These are phyloP conservation scores for Blechomonas ayalai DNA, from an alignment of 208 protist genomes.

Conservation along the genomic window DNA sequence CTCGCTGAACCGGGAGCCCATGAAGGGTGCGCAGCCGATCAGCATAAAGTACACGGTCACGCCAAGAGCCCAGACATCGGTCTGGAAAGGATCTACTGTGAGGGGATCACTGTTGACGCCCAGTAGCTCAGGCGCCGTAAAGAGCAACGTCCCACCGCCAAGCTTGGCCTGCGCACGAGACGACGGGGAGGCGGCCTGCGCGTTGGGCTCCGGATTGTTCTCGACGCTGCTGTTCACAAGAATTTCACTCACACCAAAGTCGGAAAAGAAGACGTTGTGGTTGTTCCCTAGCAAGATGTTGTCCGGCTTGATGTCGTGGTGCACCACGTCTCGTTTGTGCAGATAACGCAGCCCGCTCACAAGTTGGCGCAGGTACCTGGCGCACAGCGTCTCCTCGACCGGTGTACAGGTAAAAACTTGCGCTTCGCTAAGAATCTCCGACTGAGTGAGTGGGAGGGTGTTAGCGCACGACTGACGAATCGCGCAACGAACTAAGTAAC, in stretches of 20 bases:
- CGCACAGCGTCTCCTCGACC: slow-evolving; percentile 25
- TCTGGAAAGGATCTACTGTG: slow-evolving; percentile 36
- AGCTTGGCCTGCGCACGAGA: slow-evolving; percentile 2
- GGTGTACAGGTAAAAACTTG: slow-evolving; percentile 35
- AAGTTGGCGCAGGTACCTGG: slow-evolving; percentile 61
- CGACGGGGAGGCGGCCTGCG: neutral
- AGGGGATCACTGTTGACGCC: neutral
- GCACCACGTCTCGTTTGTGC: slow-evolving; percentile 62
- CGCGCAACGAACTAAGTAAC: slow-evolving; percentile 23
- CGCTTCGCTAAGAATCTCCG: slow-evolving; percentile 18
- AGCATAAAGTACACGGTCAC: slow-evolving; percentile 81
- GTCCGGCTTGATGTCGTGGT: slow-evolving; percentile 81
- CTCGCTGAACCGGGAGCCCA: slow-evolving; percentile 29
- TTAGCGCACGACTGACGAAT: slow-evolving; percentile 14
- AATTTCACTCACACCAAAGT: slow-evolving; percentile 78
- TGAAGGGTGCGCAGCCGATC: slow-evolving; percentile 59
- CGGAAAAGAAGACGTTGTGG: slow-evolving; percentile 52
- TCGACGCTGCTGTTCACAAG: slow-evolving; percentile 7
- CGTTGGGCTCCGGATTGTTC: neutral
- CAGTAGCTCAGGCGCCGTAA: slow-evolving; percentile 67
- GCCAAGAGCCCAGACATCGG: slow-evolving; percentile 78
- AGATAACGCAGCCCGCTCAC: slow-evolving; percentile 69
- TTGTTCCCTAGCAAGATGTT: slow-evolving; percentile 59
- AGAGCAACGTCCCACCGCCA: slow-evolving; percentile 56
- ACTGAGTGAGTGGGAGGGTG: slow-evolving; percentile 10